Evolutionary conservation across 768 basidiomycete species (phyloP), one percentile per base, ranked within the genome.

Genomic region (Trametes meyenii): DNA sequence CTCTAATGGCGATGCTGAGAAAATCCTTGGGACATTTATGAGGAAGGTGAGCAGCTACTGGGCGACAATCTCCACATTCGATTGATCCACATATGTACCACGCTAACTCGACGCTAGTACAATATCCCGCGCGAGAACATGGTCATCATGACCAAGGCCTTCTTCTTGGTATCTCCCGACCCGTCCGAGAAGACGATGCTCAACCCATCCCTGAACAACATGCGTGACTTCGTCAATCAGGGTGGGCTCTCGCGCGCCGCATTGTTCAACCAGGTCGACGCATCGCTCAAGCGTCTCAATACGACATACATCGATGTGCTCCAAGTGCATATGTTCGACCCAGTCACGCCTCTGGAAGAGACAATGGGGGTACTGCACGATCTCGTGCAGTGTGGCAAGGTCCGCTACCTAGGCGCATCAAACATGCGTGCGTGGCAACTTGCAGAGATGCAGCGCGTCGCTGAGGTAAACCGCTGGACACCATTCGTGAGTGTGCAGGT

Each of bases 401-500:
- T 82, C 19, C 72, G 81, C 39, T 85, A 84, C 63, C 77, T 83
- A 38, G 82, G 75, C 21, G 73, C 71, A 5, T 69, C 60, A 45
- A 70, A 70, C 50, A 70, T 73, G 70, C 58, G 64, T 16, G 56
- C 69, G 0, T 75, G 74, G 74, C 74, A 76, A 65, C 70, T 75
- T 56, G 66, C 68, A 7, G 62, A 58, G 51, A 69, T 83, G 70
- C 79, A 82, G 56, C 75, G 78, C 35, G 74, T 80, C 1, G 82
- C 83, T 5, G 69, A 72, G 38, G 72, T 71, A 58, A 67, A 81
- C 16, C 77, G 77, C 3, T 82, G 83, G 76, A 83, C 84, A 3
- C 79, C 75, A 61, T 85, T 86, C 62, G 75, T 83, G 50, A 80
- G 82, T 58, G 83, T 85, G 77, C 85, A 86, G 70, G 75, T 78